These are phyloP conservation scores for Carpinus fangiana DNA, from an alignment of 306 rosid species.

Conservation along the genomic window DNA sequence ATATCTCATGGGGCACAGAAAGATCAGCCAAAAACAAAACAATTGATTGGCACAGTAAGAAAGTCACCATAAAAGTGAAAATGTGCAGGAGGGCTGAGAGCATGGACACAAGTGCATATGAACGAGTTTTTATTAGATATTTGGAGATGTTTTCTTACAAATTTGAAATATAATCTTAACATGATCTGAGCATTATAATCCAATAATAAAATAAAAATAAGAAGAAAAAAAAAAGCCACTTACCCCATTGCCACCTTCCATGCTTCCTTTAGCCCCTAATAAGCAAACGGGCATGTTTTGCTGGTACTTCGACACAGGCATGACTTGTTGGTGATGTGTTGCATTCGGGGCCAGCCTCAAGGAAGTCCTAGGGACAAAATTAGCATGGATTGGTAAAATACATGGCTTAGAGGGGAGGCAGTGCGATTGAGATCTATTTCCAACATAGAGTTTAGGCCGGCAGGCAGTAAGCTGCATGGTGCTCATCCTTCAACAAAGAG, in stretches of 20 bases:
- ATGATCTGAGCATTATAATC: slow-evolving; percentile 4
- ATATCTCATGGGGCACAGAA: background rate
- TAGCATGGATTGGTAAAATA: slow-evolving; percentile 10
- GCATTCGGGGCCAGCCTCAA: slow-evolving; percentile 7
- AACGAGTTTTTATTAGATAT: background rate
- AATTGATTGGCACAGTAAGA: background rate
- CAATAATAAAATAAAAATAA: slow-evolving; percentile 5
- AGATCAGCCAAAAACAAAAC: background rate
- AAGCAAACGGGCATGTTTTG: slow-evolving; percentile 45
- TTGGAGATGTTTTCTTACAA: slow-evolving; percentile 9
- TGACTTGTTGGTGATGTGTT: slow-evolving; percentile 28
- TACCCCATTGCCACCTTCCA: slow-evolving; percentile 50
- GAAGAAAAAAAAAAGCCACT: slow-evolving; percentile 13
- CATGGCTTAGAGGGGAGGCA: slow-evolving; percentile 25
- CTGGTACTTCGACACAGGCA: slow-evolving; percentile 34
- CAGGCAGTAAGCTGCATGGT: slow-evolving; percentile 33
- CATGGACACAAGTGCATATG: background rate
- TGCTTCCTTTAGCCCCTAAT: slow-evolving; percentile 56
- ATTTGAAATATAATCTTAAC: slow-evolving; percentile 1
- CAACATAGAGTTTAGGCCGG: slow-evolving; percentile 23
- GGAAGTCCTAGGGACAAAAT: slow-evolving; percentile 23
- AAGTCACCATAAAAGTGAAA: background rate
- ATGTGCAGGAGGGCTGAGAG: background rate
- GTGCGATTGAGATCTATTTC: slow-evolving; percentile 11
- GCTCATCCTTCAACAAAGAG: slow-evolving; percentile 38